Conservation (phyloP, 768 basidiomycete species). For the Lactifluus subvellereus region DNA sequence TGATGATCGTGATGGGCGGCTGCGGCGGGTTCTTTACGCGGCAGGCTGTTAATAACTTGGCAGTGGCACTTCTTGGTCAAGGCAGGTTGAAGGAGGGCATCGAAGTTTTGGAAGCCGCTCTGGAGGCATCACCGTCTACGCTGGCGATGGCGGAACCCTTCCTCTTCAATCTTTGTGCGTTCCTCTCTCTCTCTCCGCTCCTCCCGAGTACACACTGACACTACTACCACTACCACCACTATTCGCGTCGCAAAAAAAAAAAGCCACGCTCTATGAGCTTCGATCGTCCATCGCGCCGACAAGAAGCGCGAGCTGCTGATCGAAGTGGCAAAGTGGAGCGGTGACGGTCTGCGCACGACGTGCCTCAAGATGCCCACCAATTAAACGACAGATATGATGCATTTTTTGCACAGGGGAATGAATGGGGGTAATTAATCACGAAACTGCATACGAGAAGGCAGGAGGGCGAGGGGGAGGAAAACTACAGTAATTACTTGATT, state of each 20-base stretch:
- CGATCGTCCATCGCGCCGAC: slow-evolving; percentile 65
- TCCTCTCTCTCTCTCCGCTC: background rate
- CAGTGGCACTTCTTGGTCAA: slow-evolving; percentile 63
- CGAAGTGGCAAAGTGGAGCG: slow-evolving; percentile 81
- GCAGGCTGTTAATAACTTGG: slow-evolving; percentile 71
- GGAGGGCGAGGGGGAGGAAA: background rate
- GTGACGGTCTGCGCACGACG: slow-evolving; percentile 70
- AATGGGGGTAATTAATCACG: slow-evolving; percentile 19
- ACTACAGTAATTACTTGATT: slow-evolving; percentile 13
- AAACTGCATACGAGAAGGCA: slow-evolving; percentile 13
- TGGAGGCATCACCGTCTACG: slow-evolving; percentile 59
- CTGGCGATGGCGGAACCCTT: slow-evolving; percentile 77
- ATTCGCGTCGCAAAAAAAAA: no score
- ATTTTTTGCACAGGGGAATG: background rate
- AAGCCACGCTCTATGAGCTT: slow-evolving; percentile 81
- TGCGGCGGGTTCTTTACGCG: background rate
- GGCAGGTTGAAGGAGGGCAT: slow-evolving; percentile 76
- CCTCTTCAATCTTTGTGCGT: slow-evolving; percentile 76
- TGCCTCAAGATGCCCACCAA: slow-evolving; percentile 71
- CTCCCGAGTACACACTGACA: background rate
- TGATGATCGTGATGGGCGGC: no score
- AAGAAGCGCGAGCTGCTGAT: slow-evolving; percentile 71
- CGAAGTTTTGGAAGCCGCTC: slow-evolving; percentile 55
- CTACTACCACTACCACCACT: no score
- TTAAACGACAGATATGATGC: background rate